These are phyloP conservation scores for Neurospora terricola DNA, from an alignment of 495 filamentous ascomycete genomes.

Conservation along the genomic window DNA sequence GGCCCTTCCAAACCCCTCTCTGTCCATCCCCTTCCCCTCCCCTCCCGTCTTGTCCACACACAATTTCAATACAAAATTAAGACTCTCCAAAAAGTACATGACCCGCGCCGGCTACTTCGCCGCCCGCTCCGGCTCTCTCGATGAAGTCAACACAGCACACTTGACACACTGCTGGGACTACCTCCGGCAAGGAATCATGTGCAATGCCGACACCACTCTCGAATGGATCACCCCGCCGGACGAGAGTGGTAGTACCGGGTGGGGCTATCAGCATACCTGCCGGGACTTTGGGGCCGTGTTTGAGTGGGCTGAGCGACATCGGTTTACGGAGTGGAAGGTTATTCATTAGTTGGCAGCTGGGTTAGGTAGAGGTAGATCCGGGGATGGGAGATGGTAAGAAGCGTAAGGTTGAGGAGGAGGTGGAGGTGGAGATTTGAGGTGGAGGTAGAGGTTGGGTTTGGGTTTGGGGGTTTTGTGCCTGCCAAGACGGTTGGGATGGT, in stretches of 20 bases:
- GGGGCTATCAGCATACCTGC: background rate
- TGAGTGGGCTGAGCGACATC: background rate
- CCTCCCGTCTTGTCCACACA: too few species aligned
- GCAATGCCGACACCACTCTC: slow-evolving; percentile 6
- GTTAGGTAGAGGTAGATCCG: too few species aligned
- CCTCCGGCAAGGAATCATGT: slow-evolving; percentile 11
- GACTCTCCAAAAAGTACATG: background rate
- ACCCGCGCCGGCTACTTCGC: slow-evolving; percentile 2
- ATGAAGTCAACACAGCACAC: slow-evolving; percentile 3
- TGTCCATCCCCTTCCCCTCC: too few species aligned
- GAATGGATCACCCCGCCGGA: slow-evolving; percentile 1
- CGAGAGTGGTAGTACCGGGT: background rate
- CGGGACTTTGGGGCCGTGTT: background rate
- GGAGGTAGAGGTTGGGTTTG: background rate
- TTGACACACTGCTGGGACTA: slow-evolving; percentile 15
- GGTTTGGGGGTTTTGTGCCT: background rate
- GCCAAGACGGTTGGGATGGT: background rate
- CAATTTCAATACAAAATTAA: too few species aligned
- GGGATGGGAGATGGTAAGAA: too few species aligned
- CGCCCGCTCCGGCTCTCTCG: background rate
- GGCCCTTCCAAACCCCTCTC: too few species aligned
- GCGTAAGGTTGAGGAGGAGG: too few species aligned
- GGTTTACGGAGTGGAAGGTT: background rate
- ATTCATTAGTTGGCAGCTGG: background rate
- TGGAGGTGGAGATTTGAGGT: too few species aligned